A percentile compares a stretch with the other conserved stretches of the same genome.
phyloP scores from a whole-genome alignment of 257 asterid genomes.

The Sherardia arvensis region DNA sequence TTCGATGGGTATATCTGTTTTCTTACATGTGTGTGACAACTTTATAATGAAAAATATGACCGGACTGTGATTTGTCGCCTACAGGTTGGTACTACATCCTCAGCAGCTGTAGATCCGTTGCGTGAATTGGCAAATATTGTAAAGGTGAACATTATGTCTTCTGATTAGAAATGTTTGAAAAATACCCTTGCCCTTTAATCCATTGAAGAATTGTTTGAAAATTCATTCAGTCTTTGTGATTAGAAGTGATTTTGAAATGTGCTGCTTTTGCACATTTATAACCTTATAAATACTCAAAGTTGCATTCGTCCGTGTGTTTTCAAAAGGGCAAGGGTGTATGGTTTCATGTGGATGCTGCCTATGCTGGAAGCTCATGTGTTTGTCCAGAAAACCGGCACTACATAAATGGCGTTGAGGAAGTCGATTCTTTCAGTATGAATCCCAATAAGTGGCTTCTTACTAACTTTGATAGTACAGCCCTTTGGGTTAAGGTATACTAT shows the following conservation, averaged over 20 bases:
- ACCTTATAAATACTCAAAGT: not conserved
- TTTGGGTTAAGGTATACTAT: conserved; percentile 83
- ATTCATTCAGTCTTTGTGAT: too few species aligned
- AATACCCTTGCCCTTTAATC: too few species aligned
- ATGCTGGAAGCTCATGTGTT: conserved; percentile 94
- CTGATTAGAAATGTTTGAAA: not conserved
- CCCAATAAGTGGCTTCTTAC: conserved; percentile 93
- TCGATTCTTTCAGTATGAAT: conserved; percentile 86
- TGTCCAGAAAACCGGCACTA: conserved; percentile 80
- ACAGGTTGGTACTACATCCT: conserved; percentile 93
- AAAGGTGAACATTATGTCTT: conserved; percentile 40
- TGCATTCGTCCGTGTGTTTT: conserved; percentile 14
- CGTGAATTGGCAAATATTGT: conserved; percentile 54
- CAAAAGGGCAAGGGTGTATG: conserved; percentile 65
- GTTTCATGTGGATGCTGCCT: conserved; percentile 98
- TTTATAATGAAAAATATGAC: not conserved
- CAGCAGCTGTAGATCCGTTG: conserved; percentile 93
- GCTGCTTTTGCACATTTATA: not conserved
- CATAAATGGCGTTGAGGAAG: conserved; percentile 72
- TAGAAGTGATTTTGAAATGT: too few species aligned
- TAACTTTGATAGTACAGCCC: conserved; percentile 85
- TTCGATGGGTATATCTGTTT: not conserved
- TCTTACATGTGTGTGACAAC: not conserved
- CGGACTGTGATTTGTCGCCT: too few species aligned
- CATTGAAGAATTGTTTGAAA: too few species aligned